Percentiles rank a stretch among this genome's conserved stretches.
Evolutionary conservation across 495 filamentous ascomycete species (phyloP).

Genomic region (Staphylotrichum longicolle): DNA sequence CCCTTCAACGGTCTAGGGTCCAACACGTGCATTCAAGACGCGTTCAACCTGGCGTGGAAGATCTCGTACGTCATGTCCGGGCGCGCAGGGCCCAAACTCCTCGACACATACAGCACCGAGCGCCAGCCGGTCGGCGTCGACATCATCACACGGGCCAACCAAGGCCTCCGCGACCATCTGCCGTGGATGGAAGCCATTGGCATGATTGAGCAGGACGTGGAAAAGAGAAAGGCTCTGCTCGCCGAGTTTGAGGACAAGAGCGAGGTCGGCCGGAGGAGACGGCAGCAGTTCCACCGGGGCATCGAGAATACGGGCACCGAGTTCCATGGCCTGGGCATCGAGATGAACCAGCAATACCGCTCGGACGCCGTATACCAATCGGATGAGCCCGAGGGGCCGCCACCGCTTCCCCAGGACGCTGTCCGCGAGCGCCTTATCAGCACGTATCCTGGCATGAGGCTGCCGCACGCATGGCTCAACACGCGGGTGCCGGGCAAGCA

Average conservation of each 20-base stretch:
- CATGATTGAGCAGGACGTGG: conserved; percentile 30
- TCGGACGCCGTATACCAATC: conserved; percentile 29
- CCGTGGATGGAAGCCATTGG: conserved; percentile 37
- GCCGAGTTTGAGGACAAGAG: conserved; percentile 33
- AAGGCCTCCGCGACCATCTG: conserved; percentile 37
- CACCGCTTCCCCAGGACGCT: conserved; percentile 24
- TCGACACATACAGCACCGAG: conserved; percentile 39
- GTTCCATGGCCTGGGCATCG: conserved; percentile 40
- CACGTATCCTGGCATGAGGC: conserved; percentile 37
- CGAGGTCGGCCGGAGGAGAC: conserved; percentile 23
- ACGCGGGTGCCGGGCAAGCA: conserved; percentile 27
- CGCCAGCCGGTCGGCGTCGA: conserved; percentile 43
- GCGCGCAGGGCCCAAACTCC: conserved; percentile 28
- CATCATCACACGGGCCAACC: conserved; percentile 42
- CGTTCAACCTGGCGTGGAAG: conserved; percentile 53
- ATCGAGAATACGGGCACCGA: conserved; percentile 36
- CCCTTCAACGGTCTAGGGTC: conserved; percentile 49
- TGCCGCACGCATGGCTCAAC: conserved; percentile 46
- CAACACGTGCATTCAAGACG: conserved; percentile 52
- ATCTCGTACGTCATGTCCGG: conserved; percentile 41
- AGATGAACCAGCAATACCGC: conserved; percentile 44
- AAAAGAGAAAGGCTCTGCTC: conserved; percentile 25
- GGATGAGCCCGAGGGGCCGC: conserved; percentile 22
- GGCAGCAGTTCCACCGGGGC: conserved; percentile 29
- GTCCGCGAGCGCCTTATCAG: conserved; percentile 25